phyloP scores from a whole-genome alignment of 208 protist species.

The Leishmania martiniquensis region DNA sequence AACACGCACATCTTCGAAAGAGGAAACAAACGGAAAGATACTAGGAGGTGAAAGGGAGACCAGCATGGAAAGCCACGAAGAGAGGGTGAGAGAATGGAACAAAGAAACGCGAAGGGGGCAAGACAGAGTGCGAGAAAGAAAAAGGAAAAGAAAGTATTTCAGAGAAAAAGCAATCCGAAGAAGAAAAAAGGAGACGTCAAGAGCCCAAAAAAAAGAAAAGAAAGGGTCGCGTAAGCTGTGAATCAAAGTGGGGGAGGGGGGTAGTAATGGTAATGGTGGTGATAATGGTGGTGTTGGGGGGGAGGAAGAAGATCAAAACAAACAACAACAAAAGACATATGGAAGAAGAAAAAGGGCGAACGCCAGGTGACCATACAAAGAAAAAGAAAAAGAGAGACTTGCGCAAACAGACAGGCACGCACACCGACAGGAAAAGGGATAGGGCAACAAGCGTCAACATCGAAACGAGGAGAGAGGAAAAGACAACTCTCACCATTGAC shows the following conservation, averaged over 20 bases:
- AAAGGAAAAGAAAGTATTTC: background rate
- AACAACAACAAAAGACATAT: background rate
- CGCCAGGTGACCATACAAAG: background rate
- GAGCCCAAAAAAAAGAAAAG: background rate
- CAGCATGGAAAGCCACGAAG: background rate
- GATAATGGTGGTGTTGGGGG: no score
- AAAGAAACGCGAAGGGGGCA: background rate
- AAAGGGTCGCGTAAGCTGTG: background rate
- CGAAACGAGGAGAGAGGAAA: background rate
- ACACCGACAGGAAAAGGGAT: background rate
- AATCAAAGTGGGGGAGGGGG: background rate
- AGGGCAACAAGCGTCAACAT: background rate
- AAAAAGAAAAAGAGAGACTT: constrained; percentile 1
- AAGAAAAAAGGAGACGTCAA: no score
- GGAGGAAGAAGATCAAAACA: background rate
- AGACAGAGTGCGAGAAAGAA: background rate
- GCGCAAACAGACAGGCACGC: background rate
- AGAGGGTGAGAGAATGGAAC: background rate
- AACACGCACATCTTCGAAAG: background rate
- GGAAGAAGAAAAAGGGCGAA: background rate
- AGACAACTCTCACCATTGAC: background rate
- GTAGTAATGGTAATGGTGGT: no score
- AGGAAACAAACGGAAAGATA: background rate
- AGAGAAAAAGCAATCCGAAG: no score
- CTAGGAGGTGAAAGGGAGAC: background rate